Percentiles rank a stretch among this genome's conserved stretches.
Conservation (phyloP, 2,329 filamentous ascomycete genomes). For the Pseudocercospora macadamiae region DNA sequence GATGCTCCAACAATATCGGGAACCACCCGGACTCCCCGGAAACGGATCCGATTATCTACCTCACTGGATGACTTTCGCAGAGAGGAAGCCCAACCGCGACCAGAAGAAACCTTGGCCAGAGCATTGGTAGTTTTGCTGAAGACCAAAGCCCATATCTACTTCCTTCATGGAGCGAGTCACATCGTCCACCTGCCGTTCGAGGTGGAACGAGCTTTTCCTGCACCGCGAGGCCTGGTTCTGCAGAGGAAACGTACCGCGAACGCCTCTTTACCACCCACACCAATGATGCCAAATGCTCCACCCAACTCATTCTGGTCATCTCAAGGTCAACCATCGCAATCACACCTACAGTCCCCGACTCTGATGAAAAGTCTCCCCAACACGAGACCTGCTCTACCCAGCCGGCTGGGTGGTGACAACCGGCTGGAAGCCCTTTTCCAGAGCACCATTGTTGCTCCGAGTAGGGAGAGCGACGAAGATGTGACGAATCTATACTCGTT, state of each 20-base stretch:
- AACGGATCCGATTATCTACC: conserved; percentile 7
- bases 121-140: conserved; percentile 90
- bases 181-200: conserved; percentile 93
- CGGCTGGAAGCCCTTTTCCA: conserved; percentile 35
- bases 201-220: conserved; percentile 82
- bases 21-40: conserved; percentile 8
- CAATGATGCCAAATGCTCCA: conserved; percentile 60
- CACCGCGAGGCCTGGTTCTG: conserved; percentile 79
- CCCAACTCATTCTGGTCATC: conserved; percentile 82
- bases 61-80: conserved; percentile 2
- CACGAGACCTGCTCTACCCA: conserved; percentile 27
- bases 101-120: conserved; percentile 21
- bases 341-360: conserved; percentile 43
- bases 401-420: conserved; percentile 29
- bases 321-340: conserved; percentile 48
- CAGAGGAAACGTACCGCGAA: conserved; percentile 73
- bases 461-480: conserved; percentile 44
- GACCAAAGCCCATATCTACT: conserved; percentile 91
- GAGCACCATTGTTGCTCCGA: conserved; percentile 25
- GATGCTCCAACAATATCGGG: conserved; percentile 1
- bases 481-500: conserved; percentile 80
- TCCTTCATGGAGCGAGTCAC: conserved; percentile 83
- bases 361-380: conserved; percentile 29
- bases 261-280: conserved; percentile 37
- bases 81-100: not conserved